phyloP scores from a whole-genome alignment of 2,329 filamentous ascomycete genomes.

The Graphilbum fragrans region DNA sequence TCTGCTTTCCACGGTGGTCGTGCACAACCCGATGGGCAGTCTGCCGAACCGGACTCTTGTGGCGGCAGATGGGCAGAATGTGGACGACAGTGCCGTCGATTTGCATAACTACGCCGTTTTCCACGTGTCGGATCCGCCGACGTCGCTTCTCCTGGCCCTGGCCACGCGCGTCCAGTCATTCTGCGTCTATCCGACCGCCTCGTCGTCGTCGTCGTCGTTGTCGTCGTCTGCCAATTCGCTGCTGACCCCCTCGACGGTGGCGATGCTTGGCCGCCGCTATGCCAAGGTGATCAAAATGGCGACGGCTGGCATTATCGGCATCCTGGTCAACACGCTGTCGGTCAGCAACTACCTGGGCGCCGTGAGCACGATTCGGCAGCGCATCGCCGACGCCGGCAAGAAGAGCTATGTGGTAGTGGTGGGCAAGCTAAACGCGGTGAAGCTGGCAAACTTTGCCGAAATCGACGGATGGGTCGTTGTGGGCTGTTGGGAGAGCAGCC shows the following conservation, averaged over 20 bases:
- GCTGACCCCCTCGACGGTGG: constrained; percentile 29
- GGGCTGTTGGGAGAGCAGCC: constrained; percentile 92
- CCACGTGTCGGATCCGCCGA: constrained; percentile 67
- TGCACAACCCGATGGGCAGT: constrained; percentile 65
- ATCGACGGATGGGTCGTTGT: constrained; percentile 95
- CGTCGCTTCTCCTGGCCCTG: constrained; percentile 75
- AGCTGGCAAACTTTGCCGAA: constrained; percentile 92
- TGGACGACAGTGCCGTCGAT: constrained; percentile 17
- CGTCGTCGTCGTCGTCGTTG: constrained; percentile 3
- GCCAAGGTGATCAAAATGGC: constrained; percentile 71
- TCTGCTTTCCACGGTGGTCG: constrained; percentile 56
- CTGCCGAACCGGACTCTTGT: constrained; percentile 72
- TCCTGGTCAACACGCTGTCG: constrained; percentile 89
- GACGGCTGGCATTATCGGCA: constrained; percentile 76
- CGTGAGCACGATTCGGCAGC: constrained; percentile 57
- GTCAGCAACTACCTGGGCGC: constrained; percentile 83
- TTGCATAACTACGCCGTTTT: constrained; percentile 65
- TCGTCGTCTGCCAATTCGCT: background rate
- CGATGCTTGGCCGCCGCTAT: constrained; percentile 70
- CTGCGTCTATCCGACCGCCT: constrained; percentile 57
- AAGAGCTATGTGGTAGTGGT: constrained; percentile 96
- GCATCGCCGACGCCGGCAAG: constrained; percentile 72
- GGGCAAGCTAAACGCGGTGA: constrained; percentile 89
- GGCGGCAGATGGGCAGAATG: constrained; percentile 6
- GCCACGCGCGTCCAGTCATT: constrained; percentile 69